These are phyloP conservation scores for Jamesozyma spencerorum DNA, from an alignment of 805 yeast genomes.

Conservation along the genomic window DNA sequence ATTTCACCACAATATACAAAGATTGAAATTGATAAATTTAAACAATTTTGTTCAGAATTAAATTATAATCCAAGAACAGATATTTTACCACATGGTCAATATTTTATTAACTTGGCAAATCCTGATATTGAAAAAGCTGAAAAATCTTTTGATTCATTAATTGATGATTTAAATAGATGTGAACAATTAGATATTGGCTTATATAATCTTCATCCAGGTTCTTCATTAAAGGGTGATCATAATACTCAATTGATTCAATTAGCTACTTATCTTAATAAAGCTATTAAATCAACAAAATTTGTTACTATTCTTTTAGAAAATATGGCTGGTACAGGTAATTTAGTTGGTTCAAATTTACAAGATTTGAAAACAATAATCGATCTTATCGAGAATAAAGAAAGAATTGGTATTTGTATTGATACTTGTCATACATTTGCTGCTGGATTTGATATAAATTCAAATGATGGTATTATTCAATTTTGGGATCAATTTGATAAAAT, in stretches of 20 bases:
- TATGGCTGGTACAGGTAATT: constrained; percentile 95
- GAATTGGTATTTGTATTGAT: constrained; percentile 95
- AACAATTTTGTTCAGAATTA: constrained; percentile 47
- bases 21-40: constrained; percentile 61
- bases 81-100: constrained; percentile 89
- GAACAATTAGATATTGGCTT: constrained; percentile 76
- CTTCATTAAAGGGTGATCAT: constrained; percentile 67
- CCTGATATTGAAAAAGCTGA: constrained; percentile 74
- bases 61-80: constrained; percentile 70
- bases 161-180: constrained; percentile 83
- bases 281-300: constrained; percentile 59
- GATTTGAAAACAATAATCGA: constrained; percentile 71
- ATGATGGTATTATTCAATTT: constrained; percentile 49
- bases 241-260: constrained; percentile 52
- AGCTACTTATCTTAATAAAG: constrained; percentile 73
- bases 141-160: constrained; percentile 64
- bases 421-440: constrained; percentile 97
- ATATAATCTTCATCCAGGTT: constrained; percentile 92
- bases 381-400: constrained; percentile 62
- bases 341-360: constrained; percentile 72
- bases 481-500: constrained; percentile 68
- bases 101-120: constrained; percentile 84
- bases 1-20: constrained; percentile 64
- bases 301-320: constrained; percentile 89
- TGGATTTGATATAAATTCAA: constrained; percentile 75